Base-by-base conservation (phyloP, 768 basidiomycete species). In the Auricularia cornea region DNA sequence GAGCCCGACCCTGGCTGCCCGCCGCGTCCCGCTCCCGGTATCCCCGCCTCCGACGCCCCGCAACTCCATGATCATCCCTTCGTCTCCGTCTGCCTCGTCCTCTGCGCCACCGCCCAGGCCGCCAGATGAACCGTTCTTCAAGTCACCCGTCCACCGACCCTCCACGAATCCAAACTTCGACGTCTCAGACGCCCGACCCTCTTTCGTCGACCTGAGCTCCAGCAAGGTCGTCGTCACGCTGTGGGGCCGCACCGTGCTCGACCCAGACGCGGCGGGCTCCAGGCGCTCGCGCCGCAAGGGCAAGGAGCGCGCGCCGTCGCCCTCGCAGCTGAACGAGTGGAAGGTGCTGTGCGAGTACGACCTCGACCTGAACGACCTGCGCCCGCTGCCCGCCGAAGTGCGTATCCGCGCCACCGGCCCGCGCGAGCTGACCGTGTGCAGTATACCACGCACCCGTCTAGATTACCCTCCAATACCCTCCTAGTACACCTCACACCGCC, bases 131-230 rank as follows among this genome's bases (percentile, higher is more conserved):
- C 85, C 90, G 2, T 83, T 90, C 69, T 94, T 86, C 72, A 80
- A 93, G 59, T 96, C 94, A 2, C 80, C 84, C 0, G 80, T 91
- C 59, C 93, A 94, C 71, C 80, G 78, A 28, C 89, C 92, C 3
- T 95, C 94, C 1, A 94, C 89, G 1, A 90, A 93, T 71, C 94
- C 94, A 1, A 73, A 78, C 28, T 96, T 93, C 68, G 54, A 57
- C 54, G 54, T 57, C 12, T 57, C 54, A 20, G 54, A 57, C 26
- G 28, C 54, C 28, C 6, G 29, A 11, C 18, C 54, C 28, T 20
- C 71, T 72, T 38, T 38, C 4, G 60, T 65, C 72, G 32, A 75
- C 20, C 56, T 48, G 51, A 71, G 74, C 65, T 68, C 33, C 48
- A 44, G 31, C 29, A 30, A 32, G 23, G n/a, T 31, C 54, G 28